Evolutionary conservation across 495 filamentous ascomycete genomes (phyloP), one percentile per base, ranked within the genome.

Genomic region (Daldinia loculata): DNA sequence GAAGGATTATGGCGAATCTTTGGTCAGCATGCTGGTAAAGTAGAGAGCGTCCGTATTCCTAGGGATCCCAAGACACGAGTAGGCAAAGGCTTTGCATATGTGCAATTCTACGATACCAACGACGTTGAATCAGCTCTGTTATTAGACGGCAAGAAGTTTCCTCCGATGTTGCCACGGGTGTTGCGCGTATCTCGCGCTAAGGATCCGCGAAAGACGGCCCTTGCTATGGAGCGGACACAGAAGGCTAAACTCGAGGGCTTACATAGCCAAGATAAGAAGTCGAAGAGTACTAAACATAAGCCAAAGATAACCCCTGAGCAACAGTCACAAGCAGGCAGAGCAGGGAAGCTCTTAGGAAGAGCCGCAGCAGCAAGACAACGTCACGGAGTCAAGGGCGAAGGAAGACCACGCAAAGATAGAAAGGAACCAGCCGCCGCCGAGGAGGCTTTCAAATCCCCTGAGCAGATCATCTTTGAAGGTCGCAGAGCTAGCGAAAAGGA

Each of bases 21-120:
- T 78, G 81, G 84, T 26, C 74, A 83, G 63, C 88, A 88, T 55
- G 91, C 87, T 63, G 94, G 96, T 60, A 91, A 85, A 55, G 89
- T 99, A 12, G 95, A 99, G 81, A 95, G 90, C 73, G 96, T 98
- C 36, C 90, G 96, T 11, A 92, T 99, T n/a, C 86, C 97, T 32
- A 88, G 96, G 62, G 96, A 99, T 72, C 82, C 90, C 50, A 89
- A 89, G 55, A 98, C 96, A 22, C 88, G 96, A 36, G 93, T 99
- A 52, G 94, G 95, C 52, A 98, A 99, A 79, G 96, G 96, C 14
- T 93, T 99, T 78, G 96, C 96, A 22, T 99, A 99, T 74, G 94
- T 99, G 36, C 96, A 99, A 74, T 99, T 98, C 79, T 83, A 88
- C 76, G 92, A 98, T 71, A 85, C 83, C 27, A 97, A 94, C 76